Evolutionary conservation across 1,284 basidiomycete genomes (phyloP), one percentile per base, ranked within the genome.

Genomic region (Stereum hirsutum): DNA sequence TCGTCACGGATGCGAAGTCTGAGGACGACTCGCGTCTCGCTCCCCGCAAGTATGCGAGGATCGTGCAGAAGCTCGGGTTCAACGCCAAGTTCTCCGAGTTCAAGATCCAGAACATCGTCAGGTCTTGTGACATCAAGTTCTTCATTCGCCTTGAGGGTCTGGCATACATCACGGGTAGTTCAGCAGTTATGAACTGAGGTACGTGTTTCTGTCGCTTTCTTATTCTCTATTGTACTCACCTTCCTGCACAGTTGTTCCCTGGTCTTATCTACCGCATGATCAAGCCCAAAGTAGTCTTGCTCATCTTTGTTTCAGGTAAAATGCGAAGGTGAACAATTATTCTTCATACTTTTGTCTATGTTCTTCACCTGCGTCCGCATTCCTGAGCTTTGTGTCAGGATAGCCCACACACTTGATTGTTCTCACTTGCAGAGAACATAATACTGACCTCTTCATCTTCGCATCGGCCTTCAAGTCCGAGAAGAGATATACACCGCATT

Each of bases 91-190:
- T 99, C 63, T 92, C 90, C 44, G 95, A 99, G 68, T 99, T 99
- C 75, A 99, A 99, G 72, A 99, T 99, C 45, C 95, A 99, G 72
- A 99, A 99, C 64, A 99, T 99, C 44, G 96, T 99, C 41, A 96
- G 96, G 44, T 87, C 81, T 58, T 99, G 96, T 65, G 96, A 99
- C 61, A 96, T 99, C 57, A 96, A 96, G 69, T 99, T 99, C 73
- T 95, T 96, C 47, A 99, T 99, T 61, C 86, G 96, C 49, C 70
- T 99, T 54, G 96, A 99, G 68, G 96, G 96, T 46, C 75, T 99
- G 47, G 95, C 95, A 5, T 99, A 97, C 70, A 87, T 56, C 96
- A 99, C 78, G 95, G 95, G 63, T 89, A 93, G 70, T 97, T 97
- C 75, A 94, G 90, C 62, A 92, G 88, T 54, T 98, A 98, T 55